Base-by-base conservation (phyloP, 192 early-diverging fungal species). In the Podila verticillata region DNA sequence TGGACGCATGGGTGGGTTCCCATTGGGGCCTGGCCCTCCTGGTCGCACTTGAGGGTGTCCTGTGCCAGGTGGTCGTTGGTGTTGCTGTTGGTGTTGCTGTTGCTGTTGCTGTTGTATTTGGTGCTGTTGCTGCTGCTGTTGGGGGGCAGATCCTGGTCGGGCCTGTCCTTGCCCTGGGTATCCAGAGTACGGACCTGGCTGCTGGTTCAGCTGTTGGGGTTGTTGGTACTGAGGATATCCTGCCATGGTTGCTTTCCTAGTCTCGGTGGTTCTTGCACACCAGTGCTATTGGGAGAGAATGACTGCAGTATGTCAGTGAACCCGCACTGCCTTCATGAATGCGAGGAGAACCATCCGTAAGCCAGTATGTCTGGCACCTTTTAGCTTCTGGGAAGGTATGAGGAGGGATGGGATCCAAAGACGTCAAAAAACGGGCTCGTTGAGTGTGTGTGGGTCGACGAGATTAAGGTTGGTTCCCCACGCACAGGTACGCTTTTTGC, bases 21-120 rank as follows among this genome's bases (percentile, higher is more conserved):
- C 66, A 57, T 26, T 32, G 51, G 31, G 77, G 65, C 12, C 31
- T 57, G 66, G 57, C 17, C 54, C 61, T 4, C 74, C 74, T 29
- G 74, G 67, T 19, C 69, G 57, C 10, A 48, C 64, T 57, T 66
- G 70, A 10, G 22, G 39, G 57, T 61, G 67, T 15, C 69, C 65
- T 26, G 63, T 10, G 8, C 77, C 66, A 5, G 70, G 70, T 10
- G 54, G 51, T 31, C 48, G 48, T 34, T 61, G 34, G 20, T 74
- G 75, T 35, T 65, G 73, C 12, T 59, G 57, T 12, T 73, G 72
- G 15, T 48, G 72, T 32, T 70, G 74, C 19, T 58, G 63, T 24
- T 54, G 51, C 5, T 54, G 51, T 54, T 24, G 51, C 8, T 54
- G 51, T 19, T 54, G 22, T 9, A 9, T 9, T 7, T 47, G 44